These are phyloP conservation scores for Umbelopsis isabellina DNA, from an alignment of 192 early-diverging fungal genomes.

Conservation along the genomic window DNA sequence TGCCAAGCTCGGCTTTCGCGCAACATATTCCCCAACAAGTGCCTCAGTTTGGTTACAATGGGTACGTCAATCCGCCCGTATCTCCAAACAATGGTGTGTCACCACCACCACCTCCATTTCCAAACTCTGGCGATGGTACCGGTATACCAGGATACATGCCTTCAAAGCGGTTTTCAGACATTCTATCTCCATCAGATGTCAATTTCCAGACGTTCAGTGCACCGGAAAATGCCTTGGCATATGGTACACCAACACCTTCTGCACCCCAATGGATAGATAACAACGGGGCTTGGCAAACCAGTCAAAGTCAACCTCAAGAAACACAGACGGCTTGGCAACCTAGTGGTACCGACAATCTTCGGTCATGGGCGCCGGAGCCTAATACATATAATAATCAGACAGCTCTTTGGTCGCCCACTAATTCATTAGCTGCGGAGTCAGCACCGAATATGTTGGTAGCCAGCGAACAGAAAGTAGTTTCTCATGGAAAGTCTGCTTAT, in stretches of 20 bases:
- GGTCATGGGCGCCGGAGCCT: conserved; percentile 6
- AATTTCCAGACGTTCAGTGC: neutral
- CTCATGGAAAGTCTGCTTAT: conserved; percentile 4
- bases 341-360: neutral
- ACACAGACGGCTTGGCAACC: neutral
- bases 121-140: neutral
- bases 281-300: conserved; percentile 4
- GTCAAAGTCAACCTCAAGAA: neutral
- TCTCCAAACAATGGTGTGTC: conserved; percentile 9
- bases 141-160: neutral
- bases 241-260: neutral
- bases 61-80: neutral
- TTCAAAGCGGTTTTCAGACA: neutral
- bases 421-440: neutral
- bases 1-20: conserved; percentile 1
- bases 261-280: neutral
- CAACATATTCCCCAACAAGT: neutral
- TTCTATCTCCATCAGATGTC: conserved; percentile 3
- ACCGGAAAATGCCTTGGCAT: neutral
- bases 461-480: no score
- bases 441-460: neutral
- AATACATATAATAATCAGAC: neutral
- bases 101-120: conserved; percentile 2
- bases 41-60: conserved; percentile 9
- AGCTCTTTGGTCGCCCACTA: neutral